phyloP scores from a whole-genome alignment of 2,329 filamentous ascomycete genomes.

The Pestalotiopsis sp. region DNA sequence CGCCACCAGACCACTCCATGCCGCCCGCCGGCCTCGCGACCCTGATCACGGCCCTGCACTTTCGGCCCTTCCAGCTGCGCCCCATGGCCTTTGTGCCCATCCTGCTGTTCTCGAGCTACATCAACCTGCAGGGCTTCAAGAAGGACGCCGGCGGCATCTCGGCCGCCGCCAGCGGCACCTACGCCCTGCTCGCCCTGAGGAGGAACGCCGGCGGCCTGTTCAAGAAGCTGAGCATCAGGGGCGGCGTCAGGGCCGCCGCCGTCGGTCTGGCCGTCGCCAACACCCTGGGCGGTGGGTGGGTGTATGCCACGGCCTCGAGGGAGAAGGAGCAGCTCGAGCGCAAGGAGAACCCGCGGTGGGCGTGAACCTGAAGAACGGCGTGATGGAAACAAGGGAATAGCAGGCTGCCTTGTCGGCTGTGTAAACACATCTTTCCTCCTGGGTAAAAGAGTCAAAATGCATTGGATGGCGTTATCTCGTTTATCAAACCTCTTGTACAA shows the following conservation, averaged over 20 bases:
- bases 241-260: conserved; percentile 52
- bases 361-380: conserved; percentile 21
- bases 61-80: conserved; percentile 52
- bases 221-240: conserved; percentile 48
- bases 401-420: no score
- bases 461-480: neutral
- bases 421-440: neutral
- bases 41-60: conserved; percentile 58
- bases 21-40: conserved; percentile 59
- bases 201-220: conserved; percentile 37
- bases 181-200: conserved; percentile 57
- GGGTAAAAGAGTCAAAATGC: neutral
- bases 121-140: conserved; percentile 61
- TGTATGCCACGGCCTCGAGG: conserved; percentile 54
- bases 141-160: conserved; percentile 59
- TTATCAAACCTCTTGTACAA: neutral
- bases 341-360: conserved; percentile 53
- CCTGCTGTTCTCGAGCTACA: conserved; percentile 59
- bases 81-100: conserved; percentile 54
- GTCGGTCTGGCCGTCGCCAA: conserved; percentile 54
- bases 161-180: conserved; percentile 59
- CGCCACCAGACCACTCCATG: conserved; percentile 50
- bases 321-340: conserved; percentile 52
- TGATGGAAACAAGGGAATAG: neutral
- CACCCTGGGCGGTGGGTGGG: conserved; percentile 50